Evolutionary conservation across 2,329 filamentous ascomycete genomes (phyloP), one percentile per base, ranked within the genome.

Genomic region (Colletotrichum sp.): DNA sequence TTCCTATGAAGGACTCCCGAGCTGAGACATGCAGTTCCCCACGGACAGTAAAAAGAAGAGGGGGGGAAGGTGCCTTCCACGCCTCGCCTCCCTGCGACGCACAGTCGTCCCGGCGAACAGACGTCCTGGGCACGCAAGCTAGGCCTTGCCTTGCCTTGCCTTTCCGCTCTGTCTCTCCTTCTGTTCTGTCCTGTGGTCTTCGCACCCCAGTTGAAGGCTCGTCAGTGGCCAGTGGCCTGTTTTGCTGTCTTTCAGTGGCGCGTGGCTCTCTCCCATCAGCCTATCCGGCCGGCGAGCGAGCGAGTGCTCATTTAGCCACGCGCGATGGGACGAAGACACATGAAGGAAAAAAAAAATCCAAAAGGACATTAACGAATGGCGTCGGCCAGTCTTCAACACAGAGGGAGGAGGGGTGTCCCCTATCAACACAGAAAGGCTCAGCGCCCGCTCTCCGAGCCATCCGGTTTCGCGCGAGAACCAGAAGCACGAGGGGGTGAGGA

Each of bases 11-110:
- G 70, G 74, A 75, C 71, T 65, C 55, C 29, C 22, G 49, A 76
- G 74, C 74, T 76, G 74, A 76, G 74, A 76, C 74, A 75, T 59
- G 71, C 65, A 74, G 59, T 74, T 59, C 34, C 64, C 69, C 57
- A 76, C 63, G 73, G 57, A 64, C 63, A 19, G 59, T 32, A 34
- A 30, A 62, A 39, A 67, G 27, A 66, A 34, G 44, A 62, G 34
- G 57, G 49, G 22, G 34, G 63, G 49, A 19, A 55, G 57, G 63
- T 16, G 57, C 64, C 57, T 27, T 44, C 29, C 69, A 57, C 44
- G 49, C 69, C 34, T 68, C 69, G 49, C 69, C 34, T 69, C 69
- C 57, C 69, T 72, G 73, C 69, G 25, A 72, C 73, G 73, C 73
- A 76, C 73, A 76, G 69, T 69, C 69, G 44, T 72, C 64, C 55